Conservation (phyloP, 2,329 filamentous ascomycete genomes). For the Apiospora aurea region DNA sequence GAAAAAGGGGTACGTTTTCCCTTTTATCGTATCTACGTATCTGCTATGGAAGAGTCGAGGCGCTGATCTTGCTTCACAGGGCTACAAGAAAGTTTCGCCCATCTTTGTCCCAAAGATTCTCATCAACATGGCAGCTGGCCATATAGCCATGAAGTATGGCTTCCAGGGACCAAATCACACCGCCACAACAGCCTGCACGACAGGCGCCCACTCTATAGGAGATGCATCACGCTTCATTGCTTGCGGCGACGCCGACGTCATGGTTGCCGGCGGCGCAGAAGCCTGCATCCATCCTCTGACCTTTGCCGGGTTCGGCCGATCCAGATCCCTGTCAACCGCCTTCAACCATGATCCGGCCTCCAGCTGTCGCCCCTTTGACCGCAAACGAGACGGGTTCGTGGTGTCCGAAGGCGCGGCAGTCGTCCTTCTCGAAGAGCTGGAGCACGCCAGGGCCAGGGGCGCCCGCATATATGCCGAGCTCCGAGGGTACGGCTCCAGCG, state of each 20-base stretch:
- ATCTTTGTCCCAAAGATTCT: slow-evolving; percentile 91
- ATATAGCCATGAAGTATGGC: slow-evolving; percentile 91
- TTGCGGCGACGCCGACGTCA: slow-evolving; percentile 91
- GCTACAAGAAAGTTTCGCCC: slow-evolving; percentile 91
- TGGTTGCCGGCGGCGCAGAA: slow-evolving; percentile 95
- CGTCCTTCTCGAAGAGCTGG: slow-evolving; percentile 85
- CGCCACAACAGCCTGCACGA: slow-evolving; percentile 93
- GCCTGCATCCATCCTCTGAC: slow-evolving; percentile 95
- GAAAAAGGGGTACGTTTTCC: slow-evolving; percentile 68
- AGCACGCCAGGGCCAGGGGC: slow-evolving; percentile 81
- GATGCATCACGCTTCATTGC: slow-evolving; percentile 93
- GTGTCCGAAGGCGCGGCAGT: slow-evolving; percentile 92
- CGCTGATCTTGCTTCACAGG: slow-evolving; percentile 56
- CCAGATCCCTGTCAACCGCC: slow-evolving; percentile 81
- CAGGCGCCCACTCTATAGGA: slow-evolving; percentile 91
- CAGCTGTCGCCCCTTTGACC: slow-evolving; percentile 89
- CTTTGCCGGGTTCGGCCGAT: slow-evolving; percentile 88
- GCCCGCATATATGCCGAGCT: slow-evolving; percentile 90
- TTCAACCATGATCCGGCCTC: slow-evolving; percentile 76
- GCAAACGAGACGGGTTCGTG: slow-evolving; percentile 82
- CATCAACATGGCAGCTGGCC: slow-evolving; percentile 93
- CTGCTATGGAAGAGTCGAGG: slow-evolving; percentile 13
- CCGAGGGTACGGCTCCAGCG: slow-evolving; percentile 86
- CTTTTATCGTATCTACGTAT: background rate
- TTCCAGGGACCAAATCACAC: slow-evolving; percentile 93